Conservation (phyloP, 306 rosid species). For the Malus asiatica region DNA sequence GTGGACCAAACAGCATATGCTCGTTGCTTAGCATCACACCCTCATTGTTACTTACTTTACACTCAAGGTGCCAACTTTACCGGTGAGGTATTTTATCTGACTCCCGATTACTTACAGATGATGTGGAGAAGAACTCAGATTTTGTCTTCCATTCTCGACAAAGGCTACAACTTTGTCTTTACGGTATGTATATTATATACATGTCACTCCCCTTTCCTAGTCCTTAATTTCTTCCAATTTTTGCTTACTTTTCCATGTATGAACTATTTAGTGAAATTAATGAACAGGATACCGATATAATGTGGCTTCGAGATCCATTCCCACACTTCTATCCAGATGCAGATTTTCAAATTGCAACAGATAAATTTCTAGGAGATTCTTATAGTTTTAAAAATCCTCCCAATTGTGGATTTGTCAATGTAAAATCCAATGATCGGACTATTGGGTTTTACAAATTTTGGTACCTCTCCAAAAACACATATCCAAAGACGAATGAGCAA, state of each 20-base stretch:
- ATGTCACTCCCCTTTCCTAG: too few species aligned
- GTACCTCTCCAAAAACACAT: constrained; percentile 35
- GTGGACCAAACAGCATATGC: constrained; percentile 61
- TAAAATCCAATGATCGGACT: constrained; percentile 45
- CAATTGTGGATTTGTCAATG: constrained; percentile 77
- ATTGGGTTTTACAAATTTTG: constrained; percentile 63
- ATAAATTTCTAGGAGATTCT: constrained; percentile 37
- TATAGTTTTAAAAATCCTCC: constrained; percentile 33
- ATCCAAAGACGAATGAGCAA: constrained; percentile 55
- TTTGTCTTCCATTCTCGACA: constrained; percentile 49
- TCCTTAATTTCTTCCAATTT: not conserved
- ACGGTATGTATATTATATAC: constrained; percentile 34
- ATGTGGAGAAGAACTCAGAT: constrained; percentile 80
- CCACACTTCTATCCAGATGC: constrained; percentile 33
- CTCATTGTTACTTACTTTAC: constrained; percentile 49
- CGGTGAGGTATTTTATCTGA: constrained; percentile 56
- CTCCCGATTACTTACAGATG: constrained; percentile 53
- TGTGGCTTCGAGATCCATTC: constrained; percentile 89
- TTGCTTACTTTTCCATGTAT: not conserved
- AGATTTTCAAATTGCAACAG: constrained; percentile 86
- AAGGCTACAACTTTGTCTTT: constrained; percentile 74
- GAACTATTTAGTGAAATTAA: not conserved
- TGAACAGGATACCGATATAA: constrained; percentile 66
- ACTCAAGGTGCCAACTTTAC: constrained; percentile 49
- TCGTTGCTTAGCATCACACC: constrained; percentile 56